Evolutionary conservation across 345 rosid species (phyloP), one percentile per base, ranked within the genome.

Genomic region (Nasturtium officinale): DNA sequence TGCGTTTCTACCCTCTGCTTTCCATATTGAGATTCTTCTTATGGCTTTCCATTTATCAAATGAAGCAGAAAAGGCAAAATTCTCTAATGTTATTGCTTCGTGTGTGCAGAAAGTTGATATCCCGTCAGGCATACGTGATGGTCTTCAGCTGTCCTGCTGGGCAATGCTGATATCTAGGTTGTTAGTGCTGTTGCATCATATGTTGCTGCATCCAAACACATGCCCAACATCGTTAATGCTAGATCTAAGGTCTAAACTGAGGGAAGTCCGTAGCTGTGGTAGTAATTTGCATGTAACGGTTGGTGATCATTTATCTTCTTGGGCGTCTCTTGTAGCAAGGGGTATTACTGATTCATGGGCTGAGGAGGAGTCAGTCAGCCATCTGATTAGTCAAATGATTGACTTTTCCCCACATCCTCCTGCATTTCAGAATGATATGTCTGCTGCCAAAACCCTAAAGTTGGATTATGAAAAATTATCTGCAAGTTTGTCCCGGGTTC

Each of bases 11-110:
- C 99, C 99, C 35, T 88, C 98, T 50, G 82, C 81, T 32, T 89
- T 90, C 77, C 96, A 95, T 80, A 72, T 91, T 78, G 96, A 95
- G 87, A 87, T 95, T 82, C 94, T 95, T 73, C 83, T 91, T 37
- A 82, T 89, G 87, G 90, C 97, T 65, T 95, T 91, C 80, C 96
- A 95, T 81, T 81, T 95, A 78, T 95, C 99, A 35, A 77, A 87
- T 51, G 80, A 82, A 51, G 87, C 55, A 76, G 98, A 95, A 77
- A 95, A 85, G 87, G 82, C 75, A 57, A 67, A 68, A 17, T 78
- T 87, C 74, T 88, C 92, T 54, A 83, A 79, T 74, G 72, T 86
- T 17, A 60, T 90, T 45, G 76, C 84, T 67, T 82, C 86, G 35
- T 75, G 90, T 43, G 78, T 95, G 25, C 77, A 28, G 65, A 82